These are phyloP conservation scores for Suillus lakei DNA, from an alignment of 768 basidiomycete genomes.

Conservation along the genomic window DNA sequence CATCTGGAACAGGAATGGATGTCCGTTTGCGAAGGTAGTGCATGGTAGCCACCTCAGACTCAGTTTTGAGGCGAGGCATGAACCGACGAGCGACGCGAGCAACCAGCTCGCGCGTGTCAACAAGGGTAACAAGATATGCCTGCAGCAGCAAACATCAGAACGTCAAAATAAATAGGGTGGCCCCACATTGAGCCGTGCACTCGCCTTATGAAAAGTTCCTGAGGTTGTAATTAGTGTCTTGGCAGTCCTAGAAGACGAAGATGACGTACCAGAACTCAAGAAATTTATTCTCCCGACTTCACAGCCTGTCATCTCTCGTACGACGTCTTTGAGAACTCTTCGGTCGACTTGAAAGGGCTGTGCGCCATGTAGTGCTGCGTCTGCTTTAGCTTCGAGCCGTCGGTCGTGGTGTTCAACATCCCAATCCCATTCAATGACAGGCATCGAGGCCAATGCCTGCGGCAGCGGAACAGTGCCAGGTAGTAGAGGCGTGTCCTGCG, in stretches of 20 bases:
- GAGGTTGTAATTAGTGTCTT: conserved; percentile 10
- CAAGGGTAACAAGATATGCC: conserved; percentile 79
- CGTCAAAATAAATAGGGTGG: conserved; percentile 13
- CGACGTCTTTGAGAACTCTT: conserved; percentile 74
- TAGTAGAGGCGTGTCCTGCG: conserved; percentile 1
- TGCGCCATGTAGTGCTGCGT: conserved; percentile 62
- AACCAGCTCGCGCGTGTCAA: conserved; percentile 64
- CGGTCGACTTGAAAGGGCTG: conserved; percentile 80
- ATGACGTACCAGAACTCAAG: conserved; percentile 68
- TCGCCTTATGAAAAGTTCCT: conserved; percentile 89
- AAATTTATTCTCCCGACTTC: conserved; percentile 76
- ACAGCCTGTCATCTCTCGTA: conserved; percentile 67
- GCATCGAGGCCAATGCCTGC: conserved; percentile 6
- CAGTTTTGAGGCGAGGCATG: conserved; percentile 86
- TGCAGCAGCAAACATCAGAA: conserved; percentile 28
- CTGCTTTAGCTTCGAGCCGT: conserved; percentile 63
- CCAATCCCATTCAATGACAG: conserved; percentile 68
- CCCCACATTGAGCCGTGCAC: conserved; percentile 14
- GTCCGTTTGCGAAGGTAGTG: conserved; percentile 77
- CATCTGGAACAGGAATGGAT: conserved; percentile 70
- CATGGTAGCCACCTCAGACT: conserved; percentile 87
- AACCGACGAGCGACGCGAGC: conserved; percentile 84
- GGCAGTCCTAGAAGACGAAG: conserved; percentile 18
- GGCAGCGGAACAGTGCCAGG: conserved; percentile 31
- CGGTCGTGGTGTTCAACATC: conserved; percentile 73